Percentiles rank a stretch among this genome's conserved stretches.
Conservation (phyloP, 2,329 filamentous ascomycete genomes). For the Scedosporium aurantiacum region DNA sequence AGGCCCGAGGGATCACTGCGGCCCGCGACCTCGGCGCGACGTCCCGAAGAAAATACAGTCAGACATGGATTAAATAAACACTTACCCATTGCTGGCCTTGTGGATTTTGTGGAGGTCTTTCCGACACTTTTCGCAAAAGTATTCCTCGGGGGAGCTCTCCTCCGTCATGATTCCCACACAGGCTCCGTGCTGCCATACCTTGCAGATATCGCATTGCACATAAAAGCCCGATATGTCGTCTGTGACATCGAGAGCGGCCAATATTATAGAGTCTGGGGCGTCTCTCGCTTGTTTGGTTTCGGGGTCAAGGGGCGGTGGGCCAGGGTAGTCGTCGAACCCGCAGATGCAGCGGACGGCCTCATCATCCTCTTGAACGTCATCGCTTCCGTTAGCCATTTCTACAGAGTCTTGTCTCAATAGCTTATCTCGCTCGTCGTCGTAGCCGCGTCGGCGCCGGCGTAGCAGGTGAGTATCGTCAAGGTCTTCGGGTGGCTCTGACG, state of each 20-base stretch:
- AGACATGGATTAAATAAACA: slow-evolving; percentile 15
- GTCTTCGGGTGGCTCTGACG: slow-evolving; percentile 58
- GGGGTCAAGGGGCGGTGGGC: slow-evolving; percentile 55
- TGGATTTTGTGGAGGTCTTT: slow-evolving; percentile 83
- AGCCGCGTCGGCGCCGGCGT: slow-evolving; percentile 67
- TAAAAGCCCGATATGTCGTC: slow-evolving; percentile 92
- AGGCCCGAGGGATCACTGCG: not conserved
- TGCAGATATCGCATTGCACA: slow-evolving; percentile 94
- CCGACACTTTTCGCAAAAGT: slow-evolving; percentile 92
- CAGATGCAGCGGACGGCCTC: slow-evolving; percentile 95
- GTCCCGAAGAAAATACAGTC: not conserved
- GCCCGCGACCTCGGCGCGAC: not conserved
- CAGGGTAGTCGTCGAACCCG: slow-evolving; percentile 88
- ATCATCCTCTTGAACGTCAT: slow-evolving; percentile 72
- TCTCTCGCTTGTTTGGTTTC: slow-evolving; percentile 43
- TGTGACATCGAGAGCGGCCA: slow-evolving; percentile 51
- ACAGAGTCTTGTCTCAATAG: slow-evolving; percentile 28
- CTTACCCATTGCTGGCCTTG: slow-evolving; percentile 75
- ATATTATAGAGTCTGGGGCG: slow-evolving; percentile 44
- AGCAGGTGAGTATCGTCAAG: slow-evolving; percentile 59
- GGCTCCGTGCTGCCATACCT: slow-evolving; percentile 97
- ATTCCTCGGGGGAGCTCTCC: slow-evolving; percentile 85
- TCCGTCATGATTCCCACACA: slow-evolving; percentile 97
- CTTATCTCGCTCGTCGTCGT: slow-evolving; percentile 46
- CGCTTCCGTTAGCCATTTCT: slow-evolving; percentile 51